phyloP scores from a whole-genome alignment of 1,284 basidiomycete genomes.

The Omphalotus olearius region DNA sequence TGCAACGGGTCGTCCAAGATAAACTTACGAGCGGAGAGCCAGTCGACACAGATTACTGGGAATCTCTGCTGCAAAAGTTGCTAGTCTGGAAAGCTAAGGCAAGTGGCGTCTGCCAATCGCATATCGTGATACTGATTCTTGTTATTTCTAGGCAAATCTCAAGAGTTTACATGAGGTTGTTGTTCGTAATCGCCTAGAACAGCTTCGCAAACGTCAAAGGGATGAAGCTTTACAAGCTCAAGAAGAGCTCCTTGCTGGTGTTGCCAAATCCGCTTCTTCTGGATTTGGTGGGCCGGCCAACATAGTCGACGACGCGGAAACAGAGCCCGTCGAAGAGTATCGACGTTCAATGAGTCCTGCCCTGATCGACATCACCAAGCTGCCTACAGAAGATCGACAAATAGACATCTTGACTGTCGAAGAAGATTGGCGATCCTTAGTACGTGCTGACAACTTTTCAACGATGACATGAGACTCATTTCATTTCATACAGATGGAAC shows the following conservation, averaged over 20 bases:
- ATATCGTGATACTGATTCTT: neutral
- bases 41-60: constrained; percentile 98
- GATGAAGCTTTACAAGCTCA: constrained; percentile 93
- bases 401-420: constrained; percentile 70
- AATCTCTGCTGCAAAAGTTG: constrained; percentile 84
- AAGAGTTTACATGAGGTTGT: constrained; percentile 93
- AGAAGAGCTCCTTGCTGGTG: constrained; percentile 84
- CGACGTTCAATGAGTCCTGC: constrained; percentile 80
- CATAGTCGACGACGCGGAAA: constrained; percentile 33
- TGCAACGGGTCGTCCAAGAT: constrained; percentile 84
- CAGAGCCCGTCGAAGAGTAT: constrained; percentile 60
- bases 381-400: constrained; percentile 75
- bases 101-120: constrained; percentile 14
- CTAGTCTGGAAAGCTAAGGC: constrained; percentile 99
- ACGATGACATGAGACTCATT: neutral
- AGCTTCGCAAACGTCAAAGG: constrained; percentile 90
- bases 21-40: constrained; percentile 92
- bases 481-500: constrained; percentile 55
- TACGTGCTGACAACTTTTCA: constrained; percentile 33
- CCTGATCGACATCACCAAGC: constrained; percentile 63
- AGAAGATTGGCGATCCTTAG: constrained; percentile 65
- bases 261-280: constrained; percentile 53
- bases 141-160: constrained; percentile 69
- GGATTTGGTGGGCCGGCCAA: constrained; percentile 31
- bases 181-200: constrained; percentile 91